phyloP scores from a whole-genome alignment of 768 basidiomycete species.

The Auriscalpium microsporum region DNA sequence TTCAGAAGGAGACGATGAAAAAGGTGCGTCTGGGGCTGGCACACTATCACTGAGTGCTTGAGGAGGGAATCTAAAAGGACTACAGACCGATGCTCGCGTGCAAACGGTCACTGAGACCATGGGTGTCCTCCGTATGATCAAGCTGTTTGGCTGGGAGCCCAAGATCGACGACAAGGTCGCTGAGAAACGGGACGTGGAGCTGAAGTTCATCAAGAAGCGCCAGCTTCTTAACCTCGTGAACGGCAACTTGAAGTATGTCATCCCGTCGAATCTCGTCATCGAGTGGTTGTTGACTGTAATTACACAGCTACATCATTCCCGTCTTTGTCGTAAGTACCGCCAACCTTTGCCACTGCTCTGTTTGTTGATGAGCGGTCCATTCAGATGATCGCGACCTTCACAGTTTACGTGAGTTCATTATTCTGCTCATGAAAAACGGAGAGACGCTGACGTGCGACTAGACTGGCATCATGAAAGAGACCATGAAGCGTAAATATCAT shows the following conservation, averaged over 20 bases:
- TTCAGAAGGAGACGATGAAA: slow-evolving; percentile 33
- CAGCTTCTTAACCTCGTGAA: slow-evolving; percentile 27
- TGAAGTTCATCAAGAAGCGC: slow-evolving; percentile 26
- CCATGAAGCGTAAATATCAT: background rate
- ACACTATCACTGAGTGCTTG: background rate
- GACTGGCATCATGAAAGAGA: slow-evolving; percentile 16
- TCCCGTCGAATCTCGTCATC: background rate
- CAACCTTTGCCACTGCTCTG: too few relatives aligned
- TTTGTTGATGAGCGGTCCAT: background rate
- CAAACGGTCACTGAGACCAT: slow-evolving; percentile 37
- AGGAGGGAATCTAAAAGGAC: background rate
- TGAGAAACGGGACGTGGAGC: slow-evolving; percentile 31
- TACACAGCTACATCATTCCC: slow-evolving; percentile 28
- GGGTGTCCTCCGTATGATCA: slow-evolving; percentile 38
- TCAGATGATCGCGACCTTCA: slow-evolving; percentile 9
- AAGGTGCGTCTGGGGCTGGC: slow-evolving; percentile 19
- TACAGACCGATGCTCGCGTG: slow-evolving; percentile 38
- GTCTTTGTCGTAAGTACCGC: slow-evolving; percentile 19
- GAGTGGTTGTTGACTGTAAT: background rate
- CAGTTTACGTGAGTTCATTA: background rate
- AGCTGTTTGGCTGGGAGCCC: slow-evolving; percentile 58
- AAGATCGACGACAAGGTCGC: slow-evolving; percentile 27
- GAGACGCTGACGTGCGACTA: slow-evolving; percentile 7
- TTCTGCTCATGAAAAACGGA: background rate
- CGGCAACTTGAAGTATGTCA: slow-evolving; percentile 22